phyloP scores from a whole-genome alignment of 1,284 basidiomycete genomes.

The Bondarzewia mesenterica region DNA sequence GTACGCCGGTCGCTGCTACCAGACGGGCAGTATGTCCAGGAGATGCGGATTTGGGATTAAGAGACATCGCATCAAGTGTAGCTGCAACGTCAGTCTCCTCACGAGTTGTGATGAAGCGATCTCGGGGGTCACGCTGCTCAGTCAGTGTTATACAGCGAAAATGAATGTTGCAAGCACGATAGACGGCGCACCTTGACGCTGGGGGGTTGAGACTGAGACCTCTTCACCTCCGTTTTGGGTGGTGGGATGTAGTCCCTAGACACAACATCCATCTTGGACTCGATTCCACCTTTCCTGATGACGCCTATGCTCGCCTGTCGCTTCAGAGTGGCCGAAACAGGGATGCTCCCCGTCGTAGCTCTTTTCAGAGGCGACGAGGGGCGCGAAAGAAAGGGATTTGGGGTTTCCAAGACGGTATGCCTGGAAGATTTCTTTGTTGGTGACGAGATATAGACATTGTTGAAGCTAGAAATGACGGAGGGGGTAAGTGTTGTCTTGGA shows the following conservation, averaged over 20 bases:
- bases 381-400: slow-evolving; percentile 61
- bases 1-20: slow-evolving; percentile 64
- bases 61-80: slow-evolving; percentile 54
- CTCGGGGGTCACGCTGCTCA: slow-evolving; percentile 39
- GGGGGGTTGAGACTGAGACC: slow-evolving; percentile 65
- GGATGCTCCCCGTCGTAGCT: slow-evolving; percentile 35
- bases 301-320: slow-evolving; percentile 59
- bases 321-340: slow-evolving; percentile 45
- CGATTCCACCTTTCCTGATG: slow-evolving; percentile 67
- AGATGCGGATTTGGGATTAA: slow-evolving; percentile 53
- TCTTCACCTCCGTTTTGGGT: slow-evolving; percentile 54
- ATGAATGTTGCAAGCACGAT: not conserved
- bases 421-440: slow-evolving; percentile 31
- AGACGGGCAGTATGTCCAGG: slow-evolving; percentile 73
- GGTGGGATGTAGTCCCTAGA: slow-evolving; percentile 49
- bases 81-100: slow-evolving; percentile 51
- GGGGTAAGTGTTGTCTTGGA: slow-evolving; percentile 62
- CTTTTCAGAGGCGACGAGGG: slow-evolving; percentile 60
- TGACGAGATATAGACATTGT: slow-evolving; percentile 38
- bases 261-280: slow-evolving; percentile 67
- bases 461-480: slow-evolving; percentile 48
- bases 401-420: slow-evolving; percentile 33
- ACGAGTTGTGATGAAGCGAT: slow-evolving; percentile 68
- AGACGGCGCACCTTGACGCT: slow-evolving; percentile 13
- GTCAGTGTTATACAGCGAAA: slow-evolving; percentile 3